These are phyloP conservation scores for Balakata baccata DNA, from an alignment of 345 rosid genomes.

Conservation along the genomic window DNA sequence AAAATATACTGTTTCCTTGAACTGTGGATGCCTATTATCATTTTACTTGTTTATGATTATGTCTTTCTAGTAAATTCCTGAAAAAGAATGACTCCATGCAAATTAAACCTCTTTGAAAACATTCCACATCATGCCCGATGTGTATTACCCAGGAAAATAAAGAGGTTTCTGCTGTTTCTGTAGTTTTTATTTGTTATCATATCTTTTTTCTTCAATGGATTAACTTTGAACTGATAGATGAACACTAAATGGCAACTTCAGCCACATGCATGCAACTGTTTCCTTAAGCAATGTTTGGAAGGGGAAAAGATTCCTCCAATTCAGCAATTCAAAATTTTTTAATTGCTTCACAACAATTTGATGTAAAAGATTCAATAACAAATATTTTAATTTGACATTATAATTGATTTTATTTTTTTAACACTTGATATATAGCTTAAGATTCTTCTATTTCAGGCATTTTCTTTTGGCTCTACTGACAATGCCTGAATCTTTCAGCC, in stretches of 20 bases:
- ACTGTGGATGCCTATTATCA: background rate
- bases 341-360: no score
- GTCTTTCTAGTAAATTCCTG: slow-evolving; percentile 6
- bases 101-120: background rate
- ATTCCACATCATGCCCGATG: background rate
- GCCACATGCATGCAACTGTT: no score
- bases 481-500: no score
- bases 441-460: background rate
- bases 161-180: background rate
- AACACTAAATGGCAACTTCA: background rate
- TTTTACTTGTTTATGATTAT: background rate
- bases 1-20: background rate
- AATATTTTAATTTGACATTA: no score
- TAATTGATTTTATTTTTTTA: background rate
- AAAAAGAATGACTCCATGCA: background rate
- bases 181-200: background rate
- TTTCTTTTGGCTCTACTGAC: background rate
- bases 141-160: background rate
- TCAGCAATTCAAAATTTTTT: background rate
- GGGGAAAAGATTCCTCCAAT: background rate
- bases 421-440: background rate
- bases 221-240: background rate
- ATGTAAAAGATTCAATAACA: no score
- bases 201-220: background rate
- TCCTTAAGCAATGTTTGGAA: no score